Evolutionary conservation across 768 basidiomycete species (phyloP), one percentile per base, ranked within the genome.

Genomic region (Russula sp.): DNA sequence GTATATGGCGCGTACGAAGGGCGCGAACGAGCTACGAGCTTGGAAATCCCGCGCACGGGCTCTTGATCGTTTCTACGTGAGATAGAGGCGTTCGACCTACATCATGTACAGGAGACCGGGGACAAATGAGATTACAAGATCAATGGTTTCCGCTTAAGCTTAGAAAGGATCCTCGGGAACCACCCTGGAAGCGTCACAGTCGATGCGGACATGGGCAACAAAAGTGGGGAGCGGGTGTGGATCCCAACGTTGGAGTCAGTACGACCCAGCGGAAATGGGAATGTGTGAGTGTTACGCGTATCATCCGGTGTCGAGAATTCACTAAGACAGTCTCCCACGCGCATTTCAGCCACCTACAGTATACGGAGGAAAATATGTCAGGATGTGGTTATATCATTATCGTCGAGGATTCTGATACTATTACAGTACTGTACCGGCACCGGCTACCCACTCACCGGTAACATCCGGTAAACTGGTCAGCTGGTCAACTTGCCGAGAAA

Each of bases 1-100:
- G 2, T 90, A 87, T 72, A 78, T 91, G 26, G 89, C 89, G 3
- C 83, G 85, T 14, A 79, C 82, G 28, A 83, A 88, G 30, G 87
- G 88, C 14, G 84, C 87, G 0, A 82, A 82, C 42, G 89, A 90
- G 68, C 89, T 89, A 2, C 86, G 90, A 65, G 57, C 80, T n/a
- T 87, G 86, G 0, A 77, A 79, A 32, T 71, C 75, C 3, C 80
- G 83, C 13, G 78, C 77, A n/a, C 84, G 85, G 66, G 85, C 86
- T 62, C 77, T 90, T 2, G 84, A 88, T 26, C 80, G 84, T 91
- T 84, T 68, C 75, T 90, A 28, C 84, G 89, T 32, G 85, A 89
- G 66, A 78, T 79, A 42, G 70, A 79, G 51, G 81, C 83, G 2
- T 87, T 86, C 67, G 69, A 78, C 57, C 75, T 88, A 70, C 88